Evolutionary conservation across 1,284 basidiomycete species (phyloP).

Genomic region (Ceratobasidium sp.): DNA sequence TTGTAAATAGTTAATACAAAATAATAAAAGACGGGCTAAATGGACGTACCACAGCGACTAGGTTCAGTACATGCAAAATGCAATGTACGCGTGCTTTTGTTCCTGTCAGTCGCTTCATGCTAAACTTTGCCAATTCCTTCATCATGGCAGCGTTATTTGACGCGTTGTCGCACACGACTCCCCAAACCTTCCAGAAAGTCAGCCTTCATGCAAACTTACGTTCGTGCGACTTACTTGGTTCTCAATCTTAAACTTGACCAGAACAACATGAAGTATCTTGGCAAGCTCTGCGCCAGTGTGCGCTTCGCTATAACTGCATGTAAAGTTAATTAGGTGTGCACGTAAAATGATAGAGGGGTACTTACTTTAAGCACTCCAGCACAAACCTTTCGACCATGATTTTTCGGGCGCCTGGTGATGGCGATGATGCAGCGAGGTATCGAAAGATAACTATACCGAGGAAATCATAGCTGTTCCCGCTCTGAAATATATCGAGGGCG

Average conservation of each 20-base stretch:
- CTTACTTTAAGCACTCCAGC: constrained; percentile 6
- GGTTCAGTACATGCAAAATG: constrained; percentile 5
- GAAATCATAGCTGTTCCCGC: neutral
- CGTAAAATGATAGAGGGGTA: neutral
- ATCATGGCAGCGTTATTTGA: constrained; percentile 8
- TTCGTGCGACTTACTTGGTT: neutral
- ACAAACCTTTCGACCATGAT: neutral
- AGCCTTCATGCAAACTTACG: neutral
- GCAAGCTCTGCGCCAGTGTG: constrained; percentile 8
- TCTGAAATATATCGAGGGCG: neutral
- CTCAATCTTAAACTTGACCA: neutral
- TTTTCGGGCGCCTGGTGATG: neutral
- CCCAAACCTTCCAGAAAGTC: neutral
- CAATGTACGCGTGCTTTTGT: neutral
- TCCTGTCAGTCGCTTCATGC: neutral
- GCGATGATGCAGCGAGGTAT: too few relatives aligned
- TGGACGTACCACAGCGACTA: neutral
- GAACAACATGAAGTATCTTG: neutral
- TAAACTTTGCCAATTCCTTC: neutral
- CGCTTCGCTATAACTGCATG: neutral
- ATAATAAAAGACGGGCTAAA: too few relatives aligned
- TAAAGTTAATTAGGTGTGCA: neutral
- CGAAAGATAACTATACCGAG: neutral
- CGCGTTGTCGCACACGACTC: neutral
- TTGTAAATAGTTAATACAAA: too few relatives aligned